These are phyloP conservation scores for Eustoma russellianum DNA, from an alignment of 257 asterid species.

Conservation along the genomic window DNA sequence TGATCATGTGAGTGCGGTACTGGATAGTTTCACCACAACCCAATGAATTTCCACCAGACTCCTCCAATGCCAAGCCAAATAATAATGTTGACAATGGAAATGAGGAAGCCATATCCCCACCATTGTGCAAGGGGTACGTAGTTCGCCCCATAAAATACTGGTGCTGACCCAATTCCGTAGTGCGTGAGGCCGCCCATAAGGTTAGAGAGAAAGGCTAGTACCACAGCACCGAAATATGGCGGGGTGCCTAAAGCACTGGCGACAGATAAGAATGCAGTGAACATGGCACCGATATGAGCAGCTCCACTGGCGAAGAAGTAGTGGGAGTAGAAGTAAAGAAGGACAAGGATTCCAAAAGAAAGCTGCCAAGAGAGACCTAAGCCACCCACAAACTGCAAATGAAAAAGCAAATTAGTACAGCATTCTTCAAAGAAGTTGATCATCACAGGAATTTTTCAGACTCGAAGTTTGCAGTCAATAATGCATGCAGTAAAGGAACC, in stretches of 20 bases:
- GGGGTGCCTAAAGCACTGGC: constrained; percentile 94
- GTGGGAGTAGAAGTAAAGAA: constrained; percentile 93
- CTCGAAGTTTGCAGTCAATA: no score
- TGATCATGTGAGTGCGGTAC: neutral
- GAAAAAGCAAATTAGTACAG: constrained; percentile 4
- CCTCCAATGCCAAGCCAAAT: constrained; percentile 98
- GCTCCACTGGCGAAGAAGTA: constrained; percentile 98
- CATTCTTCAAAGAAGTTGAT: no score
- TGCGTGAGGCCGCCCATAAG: constrained; percentile 93
- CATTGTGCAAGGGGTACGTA: constrained; percentile 72
- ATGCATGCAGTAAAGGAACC: no score
- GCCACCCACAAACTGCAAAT: constrained; percentile 78
- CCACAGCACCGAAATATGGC: constrained; percentile 69
- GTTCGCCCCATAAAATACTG: constrained; percentile 81
- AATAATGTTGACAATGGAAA: constrained; percentile 63
- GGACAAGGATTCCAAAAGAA: constrained; percentile 85
- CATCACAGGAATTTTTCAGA: no score
- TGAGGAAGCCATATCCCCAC: constrained; percentile 90
- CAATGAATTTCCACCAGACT: constrained; percentile 86
- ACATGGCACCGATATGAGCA: constrained; percentile 98
- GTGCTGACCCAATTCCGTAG: constrained; percentile 85
- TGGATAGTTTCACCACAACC: constrained; percentile 52
- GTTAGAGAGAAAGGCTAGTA: constrained; percentile 74
- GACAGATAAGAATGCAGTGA: constrained; percentile 86
- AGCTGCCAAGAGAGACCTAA: constrained; percentile 95